Base-by-base conservation (phyloP, 768 basidiomycete genomes). In the Russula sp. region DNA sequence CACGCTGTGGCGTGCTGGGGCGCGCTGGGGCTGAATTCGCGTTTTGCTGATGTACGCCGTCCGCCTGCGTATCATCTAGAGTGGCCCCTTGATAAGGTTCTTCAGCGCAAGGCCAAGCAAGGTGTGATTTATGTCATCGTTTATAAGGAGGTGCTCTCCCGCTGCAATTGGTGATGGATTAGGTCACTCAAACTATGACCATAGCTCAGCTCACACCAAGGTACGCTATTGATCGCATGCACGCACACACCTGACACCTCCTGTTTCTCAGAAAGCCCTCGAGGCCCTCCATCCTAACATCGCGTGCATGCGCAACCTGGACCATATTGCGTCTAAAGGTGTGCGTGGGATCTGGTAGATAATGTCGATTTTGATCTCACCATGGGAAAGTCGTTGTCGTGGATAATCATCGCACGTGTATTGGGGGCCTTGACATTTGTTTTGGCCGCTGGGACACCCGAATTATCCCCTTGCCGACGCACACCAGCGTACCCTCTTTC, bases 361-460 rank as follows among this genome's bases (percentile, higher is more conserved):
- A 80, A 81, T 56, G 82, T 92, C 65, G 81, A 68, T 88, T 92
- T 72, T 96, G 93, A 92, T 88, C 86, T 32, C 94, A 95, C 70
- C 93, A 95, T 73, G 93, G 95, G 72, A 95, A 95, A 78, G 83
- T 93, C 48, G 89, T 94, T 22, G 82, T 93, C 29, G 86, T 96
- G 7, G 94, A n/a, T n/a, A n/a, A n/a, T n/a, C n/a, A n/a, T n/a
- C n/a, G n/a, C n/a, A n/a, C n/a, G n/a, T n/a, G n/a, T n/a, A n/a
- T n/a, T n/a, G n/a, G n/a, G n/a, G n/a, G n/a, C n/a, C n/a, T n/a
- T n/a, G n/a, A n/a, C n/a, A 79, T 97, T 18, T 98, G 93, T 76
- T 97, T 94, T 67, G 97, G 97, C 11, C 87, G 97, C 20, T 99
- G 96, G 95, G 97, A 98, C 74, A 92, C 90, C 0, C 84, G 69